A percentile compares a stretch with the other conserved stretches of the same genome.
Evolutionary conservation across 192 early-diverging fungal genomes (phyloP).

Genomic region (Coemansia guatemalensis): DNA sequence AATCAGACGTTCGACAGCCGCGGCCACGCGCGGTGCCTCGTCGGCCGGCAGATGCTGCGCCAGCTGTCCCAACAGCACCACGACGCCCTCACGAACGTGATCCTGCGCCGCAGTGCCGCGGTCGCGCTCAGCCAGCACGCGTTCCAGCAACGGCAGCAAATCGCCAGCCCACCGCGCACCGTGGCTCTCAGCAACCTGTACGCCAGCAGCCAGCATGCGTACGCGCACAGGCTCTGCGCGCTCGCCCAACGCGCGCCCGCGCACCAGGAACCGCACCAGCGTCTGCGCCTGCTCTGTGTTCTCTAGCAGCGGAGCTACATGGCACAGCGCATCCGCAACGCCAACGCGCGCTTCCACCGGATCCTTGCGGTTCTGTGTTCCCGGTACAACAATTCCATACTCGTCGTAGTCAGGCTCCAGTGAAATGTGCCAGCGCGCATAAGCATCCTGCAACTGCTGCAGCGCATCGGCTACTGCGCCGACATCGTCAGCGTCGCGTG

Average conservation of each 20-base stretch:
- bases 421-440: slow-evolving; percentile 56
- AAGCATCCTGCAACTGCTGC: slow-evolving; percentile 23
- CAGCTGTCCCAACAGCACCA: slow-evolving; percentile 88
- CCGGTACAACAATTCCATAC: slow-evolving; percentile 85
- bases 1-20: slow-evolving; percentile 83
- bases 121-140: slow-evolving; percentile 71
- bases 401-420: slow-evolving; percentile 88
- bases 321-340: slow-evolving; percentile 70
- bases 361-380: slow-evolving; percentile 79
- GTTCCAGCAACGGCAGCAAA: slow-evolving; percentile 77
- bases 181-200: slow-evolving; percentile 70
- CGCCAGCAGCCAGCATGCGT: slow-evolving; percentile 83
- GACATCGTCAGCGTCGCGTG: slow-evolving; percentile 4
- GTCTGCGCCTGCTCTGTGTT: slow-evolving; percentile 53
- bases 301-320: slow-evolving; percentile 63
- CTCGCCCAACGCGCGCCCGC: slow-evolving; percentile 85
- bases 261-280: slow-evolving; percentile 78
- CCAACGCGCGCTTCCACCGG: slow-evolving; percentile 80
- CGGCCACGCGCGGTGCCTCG: slow-evolving; percentile 61
- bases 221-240: slow-evolving; percentile 72
- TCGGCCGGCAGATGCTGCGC: slow-evolving; percentile 84
- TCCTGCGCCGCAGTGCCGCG: slow-evolving; percentile 75
- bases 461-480: slow-evolving; percentile 17
- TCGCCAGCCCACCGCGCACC: slow-evolving; percentile 65
- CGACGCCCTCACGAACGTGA: slow-evolving; percentile 85